Evolutionary conservation across 805 yeast genomes (phyloP).

Genomic region (Candida namnaoensis): DNA sequence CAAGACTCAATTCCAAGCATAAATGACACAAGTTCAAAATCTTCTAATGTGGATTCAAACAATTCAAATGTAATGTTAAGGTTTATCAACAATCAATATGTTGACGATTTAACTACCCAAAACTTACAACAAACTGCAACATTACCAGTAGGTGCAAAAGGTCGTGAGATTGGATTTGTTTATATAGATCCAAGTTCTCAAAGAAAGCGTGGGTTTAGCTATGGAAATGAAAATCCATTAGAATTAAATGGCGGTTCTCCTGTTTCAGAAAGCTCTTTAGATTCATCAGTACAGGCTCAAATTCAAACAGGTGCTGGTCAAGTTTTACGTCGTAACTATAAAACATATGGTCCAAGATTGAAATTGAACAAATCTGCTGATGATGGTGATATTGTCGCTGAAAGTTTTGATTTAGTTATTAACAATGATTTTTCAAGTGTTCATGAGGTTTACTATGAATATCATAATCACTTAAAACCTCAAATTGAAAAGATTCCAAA

Average conservation of each 20-base stretch:
- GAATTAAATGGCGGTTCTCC: too few relatives aligned
- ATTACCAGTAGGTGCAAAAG: slow-evolving; percentile 5
- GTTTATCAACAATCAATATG: slow-evolving; percentile 21
- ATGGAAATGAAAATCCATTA: too few relatives aligned
- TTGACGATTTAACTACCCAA: slow-evolving; percentile 14
- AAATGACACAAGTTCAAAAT: slow-evolving; percentile 6
- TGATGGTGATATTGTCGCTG: slow-evolving; percentile 16
- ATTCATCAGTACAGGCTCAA: too few relatives aligned
- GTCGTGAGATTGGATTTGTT: slow-evolving; percentile 16
- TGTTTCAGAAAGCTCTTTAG: too few relatives aligned
- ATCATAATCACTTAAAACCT: slow-evolving; percentile 19
- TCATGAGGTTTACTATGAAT: slow-evolving; percentile 23
- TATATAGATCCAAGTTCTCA: slow-evolving; percentile 20
- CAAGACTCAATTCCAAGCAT: slow-evolving; percentile 7
- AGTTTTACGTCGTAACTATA: too few relatives aligned
- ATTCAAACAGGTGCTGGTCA: too few relatives aligned
- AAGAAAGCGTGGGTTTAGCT: slow-evolving; percentile 6
- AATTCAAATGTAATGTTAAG: slow-evolving; percentile 16
- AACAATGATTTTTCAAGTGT: slow-evolving; percentile 22
- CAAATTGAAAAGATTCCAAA: slow-evolving; percentile 26
- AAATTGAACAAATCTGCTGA: background rate
- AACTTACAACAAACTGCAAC: slow-evolving; percentile 5
- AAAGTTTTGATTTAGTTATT: slow-evolving; percentile 21
- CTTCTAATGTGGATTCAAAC: slow-evolving; percentile 10
- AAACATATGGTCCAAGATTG: too few relatives aligned